phyloP scores from a whole-genome alignment of 2,329 filamentous ascomycete genomes.

The Metarhizium brunneum region DNA sequence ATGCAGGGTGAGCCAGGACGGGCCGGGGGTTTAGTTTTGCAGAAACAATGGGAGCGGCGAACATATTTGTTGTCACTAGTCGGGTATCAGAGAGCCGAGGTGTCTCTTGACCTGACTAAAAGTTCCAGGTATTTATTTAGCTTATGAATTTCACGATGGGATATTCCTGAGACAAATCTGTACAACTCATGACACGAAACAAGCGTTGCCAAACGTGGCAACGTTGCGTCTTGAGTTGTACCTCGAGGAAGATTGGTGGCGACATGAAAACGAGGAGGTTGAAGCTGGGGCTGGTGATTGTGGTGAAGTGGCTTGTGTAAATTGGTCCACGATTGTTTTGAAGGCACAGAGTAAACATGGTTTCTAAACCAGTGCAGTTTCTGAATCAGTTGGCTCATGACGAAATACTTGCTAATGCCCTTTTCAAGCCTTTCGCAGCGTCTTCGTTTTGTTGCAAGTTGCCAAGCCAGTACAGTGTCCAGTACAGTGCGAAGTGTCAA shows the following conservation, averaged over 20 bases:
- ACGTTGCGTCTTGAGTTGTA: background rate
- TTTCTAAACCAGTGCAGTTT: too few species aligned
- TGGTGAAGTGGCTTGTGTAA: too few species aligned
- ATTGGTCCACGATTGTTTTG: too few species aligned
- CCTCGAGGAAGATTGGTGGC: background rate
- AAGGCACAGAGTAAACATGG: too few species aligned
- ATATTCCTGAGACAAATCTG: background rate
- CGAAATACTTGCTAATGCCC: too few species aligned
- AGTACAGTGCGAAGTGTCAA: background rate
- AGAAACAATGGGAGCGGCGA: background rate
- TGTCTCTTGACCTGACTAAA: background rate
- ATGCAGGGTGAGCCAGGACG: background rate
- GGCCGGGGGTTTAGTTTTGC: background rate
- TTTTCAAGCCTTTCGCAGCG: too few species aligned
- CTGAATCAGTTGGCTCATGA: too few species aligned
- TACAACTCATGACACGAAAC: background rate
- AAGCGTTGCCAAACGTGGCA: background rate
- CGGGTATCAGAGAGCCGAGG: background rate
- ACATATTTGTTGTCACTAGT: slow-evolving; percentile 6
- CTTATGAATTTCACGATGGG: slow-evolving; percentile 8
- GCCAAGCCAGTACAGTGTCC: background rate
- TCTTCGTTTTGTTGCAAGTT: background rate
- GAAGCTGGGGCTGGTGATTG: too few species aligned
- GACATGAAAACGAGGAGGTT: too few species aligned
- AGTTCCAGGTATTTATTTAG: slow-evolving; percentile 1